Evolutionary conservation across 2,329 filamentous ascomycete species (phyloP), one percentile per base, ranked within the genome.

Genomic region (Neonectria hederae): DNA sequence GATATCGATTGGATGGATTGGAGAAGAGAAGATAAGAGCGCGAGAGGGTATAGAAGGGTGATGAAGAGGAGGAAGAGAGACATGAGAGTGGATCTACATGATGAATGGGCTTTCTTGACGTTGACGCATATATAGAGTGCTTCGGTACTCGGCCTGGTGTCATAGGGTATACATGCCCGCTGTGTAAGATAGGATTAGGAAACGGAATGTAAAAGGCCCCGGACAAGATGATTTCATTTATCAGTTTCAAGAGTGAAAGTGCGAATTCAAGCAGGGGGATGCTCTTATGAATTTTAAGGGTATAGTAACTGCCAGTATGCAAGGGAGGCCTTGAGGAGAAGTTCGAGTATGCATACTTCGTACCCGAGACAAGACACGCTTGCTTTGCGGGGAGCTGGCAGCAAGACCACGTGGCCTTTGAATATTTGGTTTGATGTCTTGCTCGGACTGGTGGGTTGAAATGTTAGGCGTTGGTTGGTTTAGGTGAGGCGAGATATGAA

Each of bases 1-100:
- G 62, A 72, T 66, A 65, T 71, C 54, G 58, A 43, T 49, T 65
- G 64, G 67, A 73, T 68, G 69, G 65, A 71, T 65, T 62, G 63
- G 60, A 52, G 51, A 54, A 62, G 53, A 54, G 56, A 54, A 28
- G 49, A 45, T 21, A 60, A 49, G 51, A 54, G n/a, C n/a, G n/a
- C n/a, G n/a, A 60, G 53, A 58, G 54, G 51, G 43, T 43, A 46
- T 32, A 38, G 22, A 30, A 26, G 19, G 19, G 43, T n/a, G n/a
- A n/a, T n/a, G n/a, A n/a, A n/a, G 51, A 55, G 52, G 52, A 49
- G 43, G 54, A 45, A 42, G 60, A 65, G 61, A 55, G 43, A 51
- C 26, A 35, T 13, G 43, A 46, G 43, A 24, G 66, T 63, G 54
- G 55, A 63, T 67, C 59, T 48, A 64, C 63, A 62, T 59, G 58